A percentile compares a stretch with the other conserved stretches of the same genome.
These are phyloP conservation scores for Paraurostyla sp. DNA, from an alignment of 73 alveolate species.

Conservation along the genomic window DNA sequence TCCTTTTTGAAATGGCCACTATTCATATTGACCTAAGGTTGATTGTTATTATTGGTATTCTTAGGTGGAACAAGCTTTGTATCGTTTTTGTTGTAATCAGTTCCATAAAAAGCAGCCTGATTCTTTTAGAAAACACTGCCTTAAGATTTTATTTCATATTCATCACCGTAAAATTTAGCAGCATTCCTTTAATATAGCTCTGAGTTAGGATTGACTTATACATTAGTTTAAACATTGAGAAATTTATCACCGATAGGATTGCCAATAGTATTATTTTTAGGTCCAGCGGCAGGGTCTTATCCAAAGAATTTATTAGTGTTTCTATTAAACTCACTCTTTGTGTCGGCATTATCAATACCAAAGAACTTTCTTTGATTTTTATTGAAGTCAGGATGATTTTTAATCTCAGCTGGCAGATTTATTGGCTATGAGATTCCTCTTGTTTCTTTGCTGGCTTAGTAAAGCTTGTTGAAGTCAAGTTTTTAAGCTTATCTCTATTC, in stretches of 20 bases:
- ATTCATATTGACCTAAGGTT: not conserved
- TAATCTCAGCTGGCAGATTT: not conserved
- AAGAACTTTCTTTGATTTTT: conserved; percentile 30
- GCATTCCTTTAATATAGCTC: conserved; percentile 46
- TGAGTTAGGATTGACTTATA: not conserved
- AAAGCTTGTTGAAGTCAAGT: conserved; percentile 59
- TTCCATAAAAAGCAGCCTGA: conserved; percentile 17
- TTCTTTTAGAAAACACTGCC: conserved; percentile 37
- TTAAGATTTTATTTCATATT: conserved; percentile 1
- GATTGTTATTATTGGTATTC: not conserved
- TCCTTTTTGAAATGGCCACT: conserved; percentile 54
- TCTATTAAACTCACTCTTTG: conserved; percentile 32
- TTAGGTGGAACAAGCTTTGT: not conserved
- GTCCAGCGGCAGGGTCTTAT: not conserved
- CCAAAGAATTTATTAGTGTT: conserved; percentile 36
- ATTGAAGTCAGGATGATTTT: conserved; percentile 42
- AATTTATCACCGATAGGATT: conserved; percentile 9
- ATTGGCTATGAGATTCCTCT: conserved; percentile 18
- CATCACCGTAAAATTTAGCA: conserved; percentile 30
- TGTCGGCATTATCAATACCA: conserved; percentile 37
- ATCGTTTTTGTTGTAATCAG: not conserved
- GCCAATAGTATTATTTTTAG: not conserved
- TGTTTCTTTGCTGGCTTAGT: conserved; percentile 51
- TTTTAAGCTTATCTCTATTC: conserved; percentile 36
- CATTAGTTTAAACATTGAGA: not conserved